A percentile compares a stretch with the other conserved stretches of the same genome.
These are phyloP conservation scores for Hyaloscypha finlandica DNA, from an alignment of 495 filamentous ascomycete genomes.

Conservation along the genomic window DNA sequence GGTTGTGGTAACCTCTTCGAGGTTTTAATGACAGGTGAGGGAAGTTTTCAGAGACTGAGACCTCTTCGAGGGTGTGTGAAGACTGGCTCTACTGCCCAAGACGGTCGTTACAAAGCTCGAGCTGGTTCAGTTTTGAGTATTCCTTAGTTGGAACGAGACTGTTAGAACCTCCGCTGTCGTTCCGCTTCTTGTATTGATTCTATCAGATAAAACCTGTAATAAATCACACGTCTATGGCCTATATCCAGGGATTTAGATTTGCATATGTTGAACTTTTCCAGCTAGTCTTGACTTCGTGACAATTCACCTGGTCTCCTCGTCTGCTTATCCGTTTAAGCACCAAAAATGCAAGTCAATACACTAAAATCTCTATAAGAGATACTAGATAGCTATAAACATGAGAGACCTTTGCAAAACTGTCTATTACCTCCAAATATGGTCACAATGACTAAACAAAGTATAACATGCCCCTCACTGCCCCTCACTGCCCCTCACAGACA, in stretches of 20 bases:
- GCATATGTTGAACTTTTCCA: background rate
- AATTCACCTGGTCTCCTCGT: background rate
- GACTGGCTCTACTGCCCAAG: background rate
- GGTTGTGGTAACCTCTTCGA: conserved; percentile 1
- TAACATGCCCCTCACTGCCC: background rate
- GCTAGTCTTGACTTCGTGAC: background rate
- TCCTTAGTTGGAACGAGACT: background rate
- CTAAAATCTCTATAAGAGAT: background rate
- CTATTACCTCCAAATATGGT: background rate
- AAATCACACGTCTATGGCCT: background rate
- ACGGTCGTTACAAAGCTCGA: conserved; percentile 5
- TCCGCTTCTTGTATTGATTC: conserved; percentile 28
- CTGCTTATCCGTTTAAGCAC: background rate
- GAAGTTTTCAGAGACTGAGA: conserved; percentile 1
- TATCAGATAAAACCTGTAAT: conserved; percentile 21
- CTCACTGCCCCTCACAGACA: background rate
- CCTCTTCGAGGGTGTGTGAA: conserved; percentile 1
- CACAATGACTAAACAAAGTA: background rate
- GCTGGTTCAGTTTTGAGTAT: background rate
- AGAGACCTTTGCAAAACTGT: background rate
- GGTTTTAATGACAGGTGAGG: conserved; percentile 12
- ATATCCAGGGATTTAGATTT: background rate
- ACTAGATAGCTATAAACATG: background rate
- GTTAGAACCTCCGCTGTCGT: conserved; percentile 9
- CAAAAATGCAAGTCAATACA: background rate